Percentiles rank a stretch among this genome's conserved stretches.
Conservation (phyloP, 805 yeast species). For the Candida ascalaphidarum region DNA sequence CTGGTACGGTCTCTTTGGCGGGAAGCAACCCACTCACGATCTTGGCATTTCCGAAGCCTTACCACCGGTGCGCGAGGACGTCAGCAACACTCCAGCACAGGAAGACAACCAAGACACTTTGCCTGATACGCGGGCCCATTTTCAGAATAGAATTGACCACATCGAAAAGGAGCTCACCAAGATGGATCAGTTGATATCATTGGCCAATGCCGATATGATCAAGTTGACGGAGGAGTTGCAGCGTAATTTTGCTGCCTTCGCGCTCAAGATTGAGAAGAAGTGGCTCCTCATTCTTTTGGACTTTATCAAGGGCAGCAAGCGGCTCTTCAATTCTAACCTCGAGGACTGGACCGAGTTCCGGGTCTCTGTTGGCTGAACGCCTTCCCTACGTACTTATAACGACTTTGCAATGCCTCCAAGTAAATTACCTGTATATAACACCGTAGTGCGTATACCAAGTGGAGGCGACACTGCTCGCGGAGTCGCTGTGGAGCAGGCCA, state of each 20-base stretch:
- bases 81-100: not conserved
- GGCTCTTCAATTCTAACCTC: constrained; percentile 22
- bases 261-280: constrained; percentile 30
- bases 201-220: constrained; percentile 34
- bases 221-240: constrained; percentile 36
- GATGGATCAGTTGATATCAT: constrained; percentile 39
- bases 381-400: too few relatives aligned
- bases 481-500: too few relatives aligned
- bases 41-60: too few relatives aligned
- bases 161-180: constrained; percentile 35
- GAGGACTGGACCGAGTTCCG: constrained; percentile 26
- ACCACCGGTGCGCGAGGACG: too few relatives aligned
- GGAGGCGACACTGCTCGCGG: too few relatives aligned
- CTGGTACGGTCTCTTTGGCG: constrained; percentile 39
- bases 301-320: constrained; percentile 25
- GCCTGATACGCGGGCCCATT: too few relatives aligned
- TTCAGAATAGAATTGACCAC: constrained; percentile 21
- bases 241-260: constrained; percentile 27
- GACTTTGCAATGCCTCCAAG: too few relatives aligned
- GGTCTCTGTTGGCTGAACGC: constrained; percentile 4
- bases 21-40: constrained; percentile 17
- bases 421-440: too few relatives aligned
- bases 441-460: too few relatives aligned
- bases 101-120: constrained; percentile 1
- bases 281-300: constrained; percentile 31